These are phyloP conservation scores for Agrocybe pediades DNA, from an alignment of 768 basidiomycete genomes.

Conservation along the genomic window DNA sequence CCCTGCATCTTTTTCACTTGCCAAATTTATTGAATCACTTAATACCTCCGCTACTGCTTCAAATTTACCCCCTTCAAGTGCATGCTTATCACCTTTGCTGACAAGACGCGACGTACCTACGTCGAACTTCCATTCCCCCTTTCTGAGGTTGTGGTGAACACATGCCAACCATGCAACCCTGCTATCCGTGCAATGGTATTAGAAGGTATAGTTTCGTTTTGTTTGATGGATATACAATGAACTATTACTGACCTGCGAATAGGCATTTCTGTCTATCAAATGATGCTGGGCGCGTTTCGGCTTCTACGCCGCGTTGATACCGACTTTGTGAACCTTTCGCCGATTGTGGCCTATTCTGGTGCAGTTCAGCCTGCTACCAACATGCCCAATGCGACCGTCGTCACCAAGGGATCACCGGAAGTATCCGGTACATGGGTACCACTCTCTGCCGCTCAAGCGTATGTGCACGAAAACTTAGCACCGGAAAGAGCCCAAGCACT, in stretches of 20 bases:
- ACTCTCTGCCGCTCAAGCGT: constrained; percentile 53
- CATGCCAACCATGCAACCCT: constrained; percentile 63
- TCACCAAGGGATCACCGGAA: constrained; percentile 52
- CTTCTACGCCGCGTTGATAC: constrained; percentile 77
- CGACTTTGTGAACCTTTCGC: constrained; percentile 74
- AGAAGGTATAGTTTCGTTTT: constrained; percentile 50
- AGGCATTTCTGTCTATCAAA: constrained; percentile 80
- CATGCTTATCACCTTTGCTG: constrained; percentile 43
- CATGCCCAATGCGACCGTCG: constrained; percentile 48
- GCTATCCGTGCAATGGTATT: constrained; percentile 67
- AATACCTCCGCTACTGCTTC: constrained; percentile 30
- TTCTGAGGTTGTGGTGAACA: constrained; percentile 54
- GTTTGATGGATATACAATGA: constrained; percentile 2
- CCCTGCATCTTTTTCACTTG: constrained; percentile 34
- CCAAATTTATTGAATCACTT: constrained; percentile 40
- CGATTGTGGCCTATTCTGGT: constrained; percentile 49
- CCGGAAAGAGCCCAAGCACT: constrained; percentile 30
- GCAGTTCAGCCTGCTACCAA: constrained; percentile 26
- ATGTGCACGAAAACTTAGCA: constrained; percentile 49
- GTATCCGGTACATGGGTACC: constrained; percentile 74
- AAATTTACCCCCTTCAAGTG: constrained; percentile 23
- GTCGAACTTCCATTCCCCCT: constrained; percentile 22
- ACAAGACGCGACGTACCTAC: constrained; percentile 32
- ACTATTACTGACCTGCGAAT: constrained; percentile 7
- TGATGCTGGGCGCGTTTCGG: constrained; percentile 52